A percentile compares a stretch with the other conserved stretches of the same genome.
Conservation (phyloP, 2,329 filamentous ascomycete genomes). For the Dothistroma pini region DNA sequence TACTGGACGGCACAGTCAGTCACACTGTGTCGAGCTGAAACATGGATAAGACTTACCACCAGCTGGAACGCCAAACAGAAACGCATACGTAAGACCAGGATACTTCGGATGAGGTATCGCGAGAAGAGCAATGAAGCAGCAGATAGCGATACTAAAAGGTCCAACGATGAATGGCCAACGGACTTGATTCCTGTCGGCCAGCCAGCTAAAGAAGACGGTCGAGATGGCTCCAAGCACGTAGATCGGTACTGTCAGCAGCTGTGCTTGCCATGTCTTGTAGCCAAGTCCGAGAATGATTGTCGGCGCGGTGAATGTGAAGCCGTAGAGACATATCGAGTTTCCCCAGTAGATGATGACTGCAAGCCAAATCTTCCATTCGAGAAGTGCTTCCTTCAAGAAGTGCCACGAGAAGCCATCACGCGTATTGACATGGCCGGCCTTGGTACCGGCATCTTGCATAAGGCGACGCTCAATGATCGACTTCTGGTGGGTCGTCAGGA, state of each 20-base stretch:
- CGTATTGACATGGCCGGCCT: conserved; percentile 19
- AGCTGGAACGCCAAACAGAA: not conserved
- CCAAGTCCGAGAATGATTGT: conserved; percentile 60
- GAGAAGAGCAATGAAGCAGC: conserved; percentile 1
- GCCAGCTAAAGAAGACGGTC: conserved; percentile 17
- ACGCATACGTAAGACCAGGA: conserved; percentile 1
- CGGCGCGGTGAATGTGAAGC: conserved; percentile 39
- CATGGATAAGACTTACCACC: not conserved
- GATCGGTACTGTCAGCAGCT: conserved; percentile 40
- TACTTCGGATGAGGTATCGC: not conserved
- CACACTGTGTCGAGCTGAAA: not conserved
- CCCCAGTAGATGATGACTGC: conserved; percentile 38
- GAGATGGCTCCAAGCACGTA: conserved; percentile 28
- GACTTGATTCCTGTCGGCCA: conserved; percentile 12
- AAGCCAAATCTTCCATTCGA: conserved; percentile 44
- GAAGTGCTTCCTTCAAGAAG: conserved; percentile 35
- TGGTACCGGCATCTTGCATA: conserved; percentile 26
- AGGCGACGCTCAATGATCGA: conserved; percentile 34
- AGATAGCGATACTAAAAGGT: not conserved
- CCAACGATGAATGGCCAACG: conserved; percentile 3
- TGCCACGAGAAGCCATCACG: conserved; percentile 38
- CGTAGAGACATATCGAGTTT: conserved; percentile 17
- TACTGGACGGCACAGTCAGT: not conserved
- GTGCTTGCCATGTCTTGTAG: conserved; percentile 54
- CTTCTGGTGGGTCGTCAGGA: conserved; percentile 48